Evolutionary conservation across 768 basidiomycete species (phyloP), one percentile per base, ranked within the genome.

Genomic region (Psilocybe tampanensis): DNA sequence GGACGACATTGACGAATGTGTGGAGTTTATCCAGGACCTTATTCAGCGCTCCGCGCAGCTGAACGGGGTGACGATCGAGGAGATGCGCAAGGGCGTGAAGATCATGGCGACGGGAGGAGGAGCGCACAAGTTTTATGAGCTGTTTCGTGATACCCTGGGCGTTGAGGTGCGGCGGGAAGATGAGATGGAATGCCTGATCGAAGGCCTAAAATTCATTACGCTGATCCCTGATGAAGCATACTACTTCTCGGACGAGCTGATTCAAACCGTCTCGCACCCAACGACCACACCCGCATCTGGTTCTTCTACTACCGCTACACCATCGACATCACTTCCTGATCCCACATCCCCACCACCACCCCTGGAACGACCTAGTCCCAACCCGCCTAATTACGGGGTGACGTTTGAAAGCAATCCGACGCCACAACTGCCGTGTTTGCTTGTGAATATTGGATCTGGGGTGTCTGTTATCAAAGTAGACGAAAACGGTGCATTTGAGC

Each of bases 21-120:
- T 98, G 62, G 76, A 80, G 48, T 99, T 96, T 76, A 88, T 99
- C 64, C 86, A 90, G 62, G 80, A 84, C 42, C 85, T 98, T 51
- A 96, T 99, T 64, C 80, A 86, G 59, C 86, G 88, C 17, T 95
- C 94, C 29, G 95, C 97, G 24, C 69, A 80, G 44, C 82, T 90
- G 8, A 98, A 99, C 66, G 83, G 86, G 18, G 96, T 98, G 24
- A 82, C 90, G 4, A 85, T 95, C 62, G 90, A 87, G 59, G 89
- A 93, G 66, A 98, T 98, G 95, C 86, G 90, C 63, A 79, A 82
- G 54, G 88, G 90, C 36, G 95, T 99, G 65, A 94, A 95, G 77
- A 94, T 99, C 65, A 91, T 98, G 86, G 95, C 95, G 5, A 99
- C 97, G 0, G 97, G 97, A 17, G 97, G 97, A 17, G 97, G 97